Evolutionary conservation across 2,329 filamentous ascomycete species (phyloP).

Genomic region (Verticillium nubilum): DNA sequence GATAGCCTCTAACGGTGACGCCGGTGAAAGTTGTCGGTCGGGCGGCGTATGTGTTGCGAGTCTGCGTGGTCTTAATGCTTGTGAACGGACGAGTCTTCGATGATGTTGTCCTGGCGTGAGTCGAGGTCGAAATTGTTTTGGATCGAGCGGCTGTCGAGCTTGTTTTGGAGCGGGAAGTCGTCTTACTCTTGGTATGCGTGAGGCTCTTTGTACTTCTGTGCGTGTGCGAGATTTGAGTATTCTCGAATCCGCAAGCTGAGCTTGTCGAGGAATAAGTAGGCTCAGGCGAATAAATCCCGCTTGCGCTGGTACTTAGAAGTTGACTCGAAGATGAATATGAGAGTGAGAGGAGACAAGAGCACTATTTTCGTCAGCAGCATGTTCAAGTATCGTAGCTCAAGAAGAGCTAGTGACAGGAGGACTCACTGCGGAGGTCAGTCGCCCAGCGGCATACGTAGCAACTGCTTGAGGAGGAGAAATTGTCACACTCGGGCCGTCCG

Average conservation of each 20-base stretch:
- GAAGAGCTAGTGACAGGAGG: not conserved
- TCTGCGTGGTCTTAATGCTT: not conserved
- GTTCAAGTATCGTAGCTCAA: not conserved
- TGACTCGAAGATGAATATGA: not conserved
- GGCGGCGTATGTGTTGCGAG: not conserved
- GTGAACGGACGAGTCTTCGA: not conserved
- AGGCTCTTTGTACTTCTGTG: not conserved
- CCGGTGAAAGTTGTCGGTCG: conserved; percentile 2
- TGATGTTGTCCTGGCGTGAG: not conserved
- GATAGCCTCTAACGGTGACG: conserved; percentile 1
- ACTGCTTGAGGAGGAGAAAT: not conserved
- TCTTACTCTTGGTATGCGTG: not conserved
- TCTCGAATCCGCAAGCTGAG: not conserved
- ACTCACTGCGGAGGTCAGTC: conserved; percentile 6
- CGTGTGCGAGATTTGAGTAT: not conserved
- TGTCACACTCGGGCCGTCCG: not conserved
- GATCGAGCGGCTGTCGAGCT: too few relatives aligned
- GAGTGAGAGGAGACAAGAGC: conserved; percentile 5
- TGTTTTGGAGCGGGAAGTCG: too few relatives aligned
- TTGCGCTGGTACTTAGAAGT: not conserved
- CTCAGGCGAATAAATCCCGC: not conserved
- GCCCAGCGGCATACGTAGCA: not conserved
- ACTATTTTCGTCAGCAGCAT: conserved; percentile 1
- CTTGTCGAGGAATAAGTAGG: not conserved
- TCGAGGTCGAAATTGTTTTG: not conserved